A percentile compares a stretch with the other conserved stretches of the same genome.
These are phyloP conservation scores for Crotalaria pallida DNA, from an alignment of 306 rosid species.

Conservation along the genomic window DNA sequence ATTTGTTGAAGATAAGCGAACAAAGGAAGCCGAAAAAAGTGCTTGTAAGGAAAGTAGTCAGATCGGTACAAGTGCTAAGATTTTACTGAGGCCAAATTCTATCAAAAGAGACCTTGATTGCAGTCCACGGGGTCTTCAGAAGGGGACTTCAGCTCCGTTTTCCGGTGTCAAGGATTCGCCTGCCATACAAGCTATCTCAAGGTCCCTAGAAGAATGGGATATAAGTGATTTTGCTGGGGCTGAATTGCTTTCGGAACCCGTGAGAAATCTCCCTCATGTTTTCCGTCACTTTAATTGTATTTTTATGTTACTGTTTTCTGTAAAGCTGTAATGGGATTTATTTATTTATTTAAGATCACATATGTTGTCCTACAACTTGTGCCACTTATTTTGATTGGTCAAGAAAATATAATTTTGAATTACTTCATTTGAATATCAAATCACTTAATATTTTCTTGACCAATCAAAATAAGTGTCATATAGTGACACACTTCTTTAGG, in stretches of 20 bases:
- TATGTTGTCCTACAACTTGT: no score
- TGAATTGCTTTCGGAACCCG: slow-evolving; percentile 65
- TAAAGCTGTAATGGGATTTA: background rate
- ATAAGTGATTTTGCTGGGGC: slow-evolving; percentile 52
- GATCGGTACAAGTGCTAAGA: slow-evolving; percentile 39
- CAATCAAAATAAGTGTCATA: no score
- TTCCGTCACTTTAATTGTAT: background rate
- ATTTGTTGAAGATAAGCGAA: slow-evolving; percentile 53
- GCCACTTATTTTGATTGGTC: no score
- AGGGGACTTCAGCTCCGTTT: slow-evolving; percentile 36
- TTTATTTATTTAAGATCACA: no score
- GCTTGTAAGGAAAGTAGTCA: slow-evolving; percentile 44
- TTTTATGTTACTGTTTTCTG: background rate
- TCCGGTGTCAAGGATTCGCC: slow-evolving; percentile 34
- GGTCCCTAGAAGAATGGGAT: slow-evolving; percentile 65
- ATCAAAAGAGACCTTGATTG: slow-evolving; percentile 47
- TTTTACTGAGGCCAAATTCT: slow-evolving; percentile 27
- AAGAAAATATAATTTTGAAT: no score
- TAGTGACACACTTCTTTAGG: no score
- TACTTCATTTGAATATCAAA: no score
- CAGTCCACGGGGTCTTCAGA: slow-evolving; percentile 35
- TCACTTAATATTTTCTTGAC: no score
- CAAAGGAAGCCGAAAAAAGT: slow-evolving; percentile 41
- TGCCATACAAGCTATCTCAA: slow-evolving; percentile 31
- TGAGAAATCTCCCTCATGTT: slow-evolving; percentile 32